Evolutionary conservation across 441 rosid genomes (phyloP).

Genomic region (Iberis amara): DNA sequence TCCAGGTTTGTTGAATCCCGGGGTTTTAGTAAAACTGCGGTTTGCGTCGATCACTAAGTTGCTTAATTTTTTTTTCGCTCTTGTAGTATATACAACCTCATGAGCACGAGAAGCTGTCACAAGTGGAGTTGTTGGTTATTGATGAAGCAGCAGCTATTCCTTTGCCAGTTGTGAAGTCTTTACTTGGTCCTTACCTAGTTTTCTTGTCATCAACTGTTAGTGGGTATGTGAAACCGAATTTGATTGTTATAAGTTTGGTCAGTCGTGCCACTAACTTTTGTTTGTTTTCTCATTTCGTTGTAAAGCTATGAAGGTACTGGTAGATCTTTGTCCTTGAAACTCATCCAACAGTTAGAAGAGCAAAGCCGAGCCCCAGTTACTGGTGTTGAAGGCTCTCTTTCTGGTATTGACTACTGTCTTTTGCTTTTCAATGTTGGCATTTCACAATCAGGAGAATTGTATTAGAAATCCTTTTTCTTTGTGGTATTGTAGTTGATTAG

Average conservation of each 20-base stretch:
- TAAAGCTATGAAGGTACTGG: constrained; percentile 96
- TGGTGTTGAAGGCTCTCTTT: constrained; percentile 55
- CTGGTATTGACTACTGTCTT: constrained; percentile 48
- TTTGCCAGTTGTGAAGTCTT: constrained; percentile 82
- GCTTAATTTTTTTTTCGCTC: constrained; percentile 11
- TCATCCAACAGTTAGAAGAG: constrained; percentile 86
- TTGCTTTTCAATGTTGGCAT: constrained; percentile 14
- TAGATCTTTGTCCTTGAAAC: constrained; percentile 91
- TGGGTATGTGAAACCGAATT: constrained; percentile 52
- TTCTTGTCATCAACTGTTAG: constrained; percentile 97
- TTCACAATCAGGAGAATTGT: background rate
- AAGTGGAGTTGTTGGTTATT: constrained; percentile 88
- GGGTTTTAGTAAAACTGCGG: background rate
- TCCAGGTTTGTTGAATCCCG: constrained; percentile 54
- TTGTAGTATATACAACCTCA: constrained; percentile 91
- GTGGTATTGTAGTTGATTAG: constrained; percentile 3
- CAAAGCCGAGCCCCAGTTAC: constrained; percentile 63
- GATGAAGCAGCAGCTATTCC: constrained; percentile 99
- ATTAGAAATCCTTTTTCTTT: background rate
- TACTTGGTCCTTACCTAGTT: constrained; percentile 90
- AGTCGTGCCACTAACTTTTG: constrained; percentile 12
- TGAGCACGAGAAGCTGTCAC: constrained; percentile 92
- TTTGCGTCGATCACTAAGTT: constrained; percentile 2
- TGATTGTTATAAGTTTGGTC: constrained; percentile 8
- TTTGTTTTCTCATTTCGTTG: background rate